Evolutionary conservation across 1,284 basidiomycete species (phyloP), one percentile per base, ranked within the genome.

Genomic region (Ustilago trichophora): DNA sequence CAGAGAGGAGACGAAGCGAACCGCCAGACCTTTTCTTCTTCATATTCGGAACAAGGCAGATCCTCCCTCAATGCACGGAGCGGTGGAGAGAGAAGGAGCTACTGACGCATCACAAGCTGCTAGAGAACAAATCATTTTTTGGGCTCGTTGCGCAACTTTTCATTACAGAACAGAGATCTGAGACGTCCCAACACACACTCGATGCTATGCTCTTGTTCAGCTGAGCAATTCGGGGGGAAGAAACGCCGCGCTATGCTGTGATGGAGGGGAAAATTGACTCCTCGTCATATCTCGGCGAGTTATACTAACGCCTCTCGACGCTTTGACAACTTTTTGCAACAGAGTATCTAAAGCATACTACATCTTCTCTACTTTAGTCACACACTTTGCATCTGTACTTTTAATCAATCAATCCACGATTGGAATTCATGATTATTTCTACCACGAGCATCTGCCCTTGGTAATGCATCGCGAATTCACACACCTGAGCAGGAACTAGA

Each of bases 151-250:
- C 65, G 65, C 65, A 55, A n/a, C 10, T 18, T 47, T 29, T 29
- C 8, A n/a, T 19, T 8, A 40, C 33, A 64, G 66, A 69, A 69
- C 66, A 69, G 66, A 69, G 59, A 69, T 64, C 66, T 69, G 66
- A 69, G 59, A 55, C 60, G 56, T 21, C 33, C 10, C n/a, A 33
- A 35, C 8, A n/a, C 7, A 6, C 38, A 26, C 41, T 43, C 16
- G 29, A 38, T 25, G 2, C 24, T 34, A 9, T 36, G 40, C 41
- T 18, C 32, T 32, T n/a, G n/a, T 6, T 11, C 7, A 37, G 35
- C 24, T 16, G 49, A 51, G 49, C 49, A 40, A 35, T 27, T n/a
- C n/a, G n/a, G n/a, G n/a, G n/a, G n/a, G n/a, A n/a, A n/a, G n/a
- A n/a, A n/a, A n/a, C n/a, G n/a, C n/a, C n/a, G n/a, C n/a, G n/a